Evolutionary conservation across 2,329 filamentous ascomycete genomes (phyloP).

Genomic region (Talaromyces amestolkiae): DNA sequence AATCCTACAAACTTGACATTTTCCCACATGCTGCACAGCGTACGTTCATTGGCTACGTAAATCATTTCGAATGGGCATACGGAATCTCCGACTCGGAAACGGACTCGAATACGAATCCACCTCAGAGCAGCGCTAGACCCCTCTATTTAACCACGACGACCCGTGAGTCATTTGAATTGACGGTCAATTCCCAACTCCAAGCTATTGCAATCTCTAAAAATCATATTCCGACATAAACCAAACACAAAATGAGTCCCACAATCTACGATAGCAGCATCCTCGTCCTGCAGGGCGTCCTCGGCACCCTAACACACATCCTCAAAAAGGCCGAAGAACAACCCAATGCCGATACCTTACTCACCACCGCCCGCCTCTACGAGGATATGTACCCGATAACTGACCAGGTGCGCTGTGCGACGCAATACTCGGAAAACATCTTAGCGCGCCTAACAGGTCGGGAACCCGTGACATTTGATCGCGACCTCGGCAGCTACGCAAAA

Average conservation of each 20-base stretch:
- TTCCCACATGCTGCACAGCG: no score
- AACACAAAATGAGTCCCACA: background rate
- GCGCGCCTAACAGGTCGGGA: background rate
- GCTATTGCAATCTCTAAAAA: background rate
- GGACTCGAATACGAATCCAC: background rate
- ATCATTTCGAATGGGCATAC: no score
- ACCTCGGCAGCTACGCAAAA: constrained; percentile 50
- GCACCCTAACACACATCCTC: constrained; percentile 12
- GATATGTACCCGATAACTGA: constrained; percentile 36
- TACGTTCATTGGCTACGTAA: no score
- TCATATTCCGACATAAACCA: background rate
- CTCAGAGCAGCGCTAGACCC: background rate
- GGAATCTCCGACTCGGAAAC: no score
- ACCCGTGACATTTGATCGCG: constrained; percentile 36
- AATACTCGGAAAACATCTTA: constrained; percentile 9
- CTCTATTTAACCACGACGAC: no score
- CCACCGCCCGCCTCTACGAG: constrained; percentile 6
- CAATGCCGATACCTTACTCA: constrained; percentile 4
- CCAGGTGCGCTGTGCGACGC: constrained; percentile 45
- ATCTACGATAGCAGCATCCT: constrained; percentile 12
- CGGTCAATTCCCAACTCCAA: background rate
- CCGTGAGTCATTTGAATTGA: background rate
- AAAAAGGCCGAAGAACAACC: constrained; percentile 7
- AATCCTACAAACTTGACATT: no score
- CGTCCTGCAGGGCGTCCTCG: background rate